phyloP scores from a whole-genome alignment of 305 asterid species.

The Fraxinus greggii region DNA sequence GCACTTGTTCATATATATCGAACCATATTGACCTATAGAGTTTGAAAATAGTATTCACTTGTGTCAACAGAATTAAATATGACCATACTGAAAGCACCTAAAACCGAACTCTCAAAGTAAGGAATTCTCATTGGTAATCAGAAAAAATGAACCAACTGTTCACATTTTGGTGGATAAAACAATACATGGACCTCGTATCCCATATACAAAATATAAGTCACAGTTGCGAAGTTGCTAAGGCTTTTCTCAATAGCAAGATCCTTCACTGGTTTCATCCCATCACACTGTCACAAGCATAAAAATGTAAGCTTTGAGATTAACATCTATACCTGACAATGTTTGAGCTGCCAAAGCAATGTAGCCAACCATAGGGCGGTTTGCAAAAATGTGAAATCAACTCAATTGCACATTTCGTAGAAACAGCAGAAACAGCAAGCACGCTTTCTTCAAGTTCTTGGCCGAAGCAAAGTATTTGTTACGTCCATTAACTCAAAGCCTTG shows the following conservation, averaged over 20 bases:
- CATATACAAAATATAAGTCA: background rate
- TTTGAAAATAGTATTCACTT: background rate
- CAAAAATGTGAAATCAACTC: background rate
- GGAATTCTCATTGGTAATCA: background rate
- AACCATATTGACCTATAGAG: background rate
- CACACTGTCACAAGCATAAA: background rate
- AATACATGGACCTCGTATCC: background rate
- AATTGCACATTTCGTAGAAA: background rate
- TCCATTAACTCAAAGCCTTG: background rate
- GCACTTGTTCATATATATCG: background rate
- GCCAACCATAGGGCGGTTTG: background rate
- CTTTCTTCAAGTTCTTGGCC: background rate
- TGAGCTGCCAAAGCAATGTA: background rate
- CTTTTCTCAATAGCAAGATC: background rate
- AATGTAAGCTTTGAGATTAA: background rate
- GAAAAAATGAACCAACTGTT: background rate
- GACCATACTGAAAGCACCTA: background rate
- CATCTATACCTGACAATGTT: background rate
- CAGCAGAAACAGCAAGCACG: background rate
- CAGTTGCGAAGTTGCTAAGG: background rate
- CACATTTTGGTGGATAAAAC: background rate
- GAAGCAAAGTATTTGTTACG: background rate
- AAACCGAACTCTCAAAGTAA: background rate
- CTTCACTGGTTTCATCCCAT: background rate
- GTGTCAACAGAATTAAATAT: background rate